Percentiles rank a stretch among this genome's conserved stretches.
These are phyloP conservation scores for Encephalitozoon hellem DNA, from an alignment of 371 early-diverging fungal species.

Conservation along the genomic window DNA sequence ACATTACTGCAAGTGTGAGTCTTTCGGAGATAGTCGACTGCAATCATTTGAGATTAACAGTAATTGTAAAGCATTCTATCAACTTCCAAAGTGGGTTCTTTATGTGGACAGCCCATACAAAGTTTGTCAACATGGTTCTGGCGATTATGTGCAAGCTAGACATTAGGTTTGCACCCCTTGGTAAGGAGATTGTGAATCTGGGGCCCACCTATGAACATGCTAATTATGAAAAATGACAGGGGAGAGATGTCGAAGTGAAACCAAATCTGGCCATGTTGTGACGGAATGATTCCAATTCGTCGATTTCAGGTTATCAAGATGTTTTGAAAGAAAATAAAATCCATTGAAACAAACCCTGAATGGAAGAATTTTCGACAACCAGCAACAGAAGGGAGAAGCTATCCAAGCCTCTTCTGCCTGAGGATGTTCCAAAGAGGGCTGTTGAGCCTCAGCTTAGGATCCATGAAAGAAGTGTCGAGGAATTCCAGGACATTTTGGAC, in stretches of 20 bases:
- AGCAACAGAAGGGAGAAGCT: slow-evolving; percentile 4
- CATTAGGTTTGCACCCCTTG: slow-evolving; percentile 7
- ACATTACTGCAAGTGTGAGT: slow-evolving; percentile 24
- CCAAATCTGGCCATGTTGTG: background rate
- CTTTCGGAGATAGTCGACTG: slow-evolving; percentile 31
- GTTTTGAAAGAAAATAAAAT: background rate
- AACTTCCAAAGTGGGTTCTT: slow-evolving; percentile 62
- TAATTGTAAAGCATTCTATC: slow-evolving; percentile 55
- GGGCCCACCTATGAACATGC: background rate
- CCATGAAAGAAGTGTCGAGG: slow-evolving; percentile 13
- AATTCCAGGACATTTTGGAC: slow-evolving; percentile 51
- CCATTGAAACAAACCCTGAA: background rate
- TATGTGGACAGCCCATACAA: slow-evolving; percentile 57
- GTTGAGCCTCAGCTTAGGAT: background rate
- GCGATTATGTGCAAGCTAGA: background rate
- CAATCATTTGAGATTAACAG: slow-evolving; percentile 22
- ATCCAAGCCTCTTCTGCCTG: slow-evolving; percentile 27
- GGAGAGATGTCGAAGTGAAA: background rate
- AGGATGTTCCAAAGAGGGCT: background rate
- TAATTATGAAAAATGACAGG: background rate
- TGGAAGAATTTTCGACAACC: slow-evolving; percentile 3
- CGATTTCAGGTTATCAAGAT: background rate
- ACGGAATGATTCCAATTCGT: background rate
- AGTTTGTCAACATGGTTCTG: slow-evolving; percentile 48
- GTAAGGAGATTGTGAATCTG: background rate